A percentile compares a stretch with the other conserved stretches of the same genome.
These are phyloP conservation scores for Pyrenopolyporus hunteri DNA, from an alignment of 495 filamentous ascomycete species.

Conservation along the genomic window DNA sequence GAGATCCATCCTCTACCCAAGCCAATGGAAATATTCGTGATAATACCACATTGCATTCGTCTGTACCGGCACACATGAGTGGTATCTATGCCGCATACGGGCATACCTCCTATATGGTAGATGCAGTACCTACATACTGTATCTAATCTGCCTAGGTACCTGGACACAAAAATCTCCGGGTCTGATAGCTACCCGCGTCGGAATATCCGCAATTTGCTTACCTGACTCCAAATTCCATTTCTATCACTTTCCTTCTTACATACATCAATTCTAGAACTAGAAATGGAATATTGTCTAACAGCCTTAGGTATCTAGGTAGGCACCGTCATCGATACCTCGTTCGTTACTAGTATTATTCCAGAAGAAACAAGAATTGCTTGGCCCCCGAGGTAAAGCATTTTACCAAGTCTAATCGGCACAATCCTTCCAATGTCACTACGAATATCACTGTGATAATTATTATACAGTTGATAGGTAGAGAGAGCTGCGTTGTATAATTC, in stretches of 20 bases:
- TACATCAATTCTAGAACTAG: neutral
- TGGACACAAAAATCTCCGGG: neutral
- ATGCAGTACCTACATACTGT: too few species aligned
- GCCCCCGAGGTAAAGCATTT: too few species aligned
- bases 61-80: too few species aligned
- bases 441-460: neutral
- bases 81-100: neutral
- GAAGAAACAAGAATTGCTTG: too few species aligned
- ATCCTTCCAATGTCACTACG: too few species aligned
- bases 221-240: neutral
- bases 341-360: neutral
- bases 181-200: neutral
- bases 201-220: neutral
- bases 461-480: neutral
- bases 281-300: neutral
- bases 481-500: conserved; percentile 30
- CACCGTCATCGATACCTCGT: neutral
- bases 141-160: too few species aligned
- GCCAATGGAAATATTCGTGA: neutral
- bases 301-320: too few species aligned
- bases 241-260: neutral
- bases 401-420: too few species aligned
- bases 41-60: conserved; percentile 13
- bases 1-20: conserved; percentile 19
- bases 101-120: too few species aligned